phyloP scores from a whole-genome alignment of 2,329 filamentous ascomycete species.

The Fusarium sp. region DNA sequence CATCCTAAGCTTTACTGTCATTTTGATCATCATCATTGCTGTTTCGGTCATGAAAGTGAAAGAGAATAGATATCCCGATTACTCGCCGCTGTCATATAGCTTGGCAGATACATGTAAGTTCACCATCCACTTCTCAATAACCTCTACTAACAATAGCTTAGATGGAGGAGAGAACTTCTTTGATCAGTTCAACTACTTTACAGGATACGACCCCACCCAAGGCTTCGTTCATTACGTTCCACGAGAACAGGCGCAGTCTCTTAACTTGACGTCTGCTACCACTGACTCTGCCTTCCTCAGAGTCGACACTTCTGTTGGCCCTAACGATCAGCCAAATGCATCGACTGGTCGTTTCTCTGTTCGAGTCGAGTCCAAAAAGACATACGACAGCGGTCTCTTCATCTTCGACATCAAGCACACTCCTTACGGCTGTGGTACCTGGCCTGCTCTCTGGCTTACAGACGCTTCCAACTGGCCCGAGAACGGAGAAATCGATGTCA shows the following conservation, averaged over 20 bases:
- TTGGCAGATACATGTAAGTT: slow-evolving; percentile 62
- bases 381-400: slow-evolving; percentile 73
- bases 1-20: slow-evolving; percentile 53
- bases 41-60: slow-evolving; percentile 56
- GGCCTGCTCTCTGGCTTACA: slow-evolving; percentile 74
- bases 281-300: slow-evolving; percentile 64
- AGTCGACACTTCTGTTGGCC: slow-evolving; percentile 70
- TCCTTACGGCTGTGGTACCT: slow-evolving; percentile 71
- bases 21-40: slow-evolving; percentile 61
- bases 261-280: slow-evolving; percentile 72
- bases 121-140: not conserved
- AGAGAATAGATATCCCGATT: slow-evolving; percentile 60
- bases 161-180: slow-evolving; percentile 64
- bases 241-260: slow-evolving; percentile 51
- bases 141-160: slow-evolving; percentile 40
- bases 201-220: slow-evolving; percentile 60
- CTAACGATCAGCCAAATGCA: slow-evolving; percentile 59
- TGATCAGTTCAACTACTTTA: slow-evolving; percentile 66
- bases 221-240: slow-evolving; percentile 68
- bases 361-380: slow-evolving; percentile 68
- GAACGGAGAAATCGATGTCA: slow-evolving; percentile 73
- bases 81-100: slow-evolving; percentile 59
- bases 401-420: slow-evolving; percentile 74
- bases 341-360: slow-evolving; percentile 71
- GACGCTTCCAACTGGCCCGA: slow-evolving; percentile 70